Evolutionary conservation across 108 stramenopile species (phyloP), one percentile per base, ranked within the genome.

Genomic region (Cyclotella choctawhatcheeana): DNA sequence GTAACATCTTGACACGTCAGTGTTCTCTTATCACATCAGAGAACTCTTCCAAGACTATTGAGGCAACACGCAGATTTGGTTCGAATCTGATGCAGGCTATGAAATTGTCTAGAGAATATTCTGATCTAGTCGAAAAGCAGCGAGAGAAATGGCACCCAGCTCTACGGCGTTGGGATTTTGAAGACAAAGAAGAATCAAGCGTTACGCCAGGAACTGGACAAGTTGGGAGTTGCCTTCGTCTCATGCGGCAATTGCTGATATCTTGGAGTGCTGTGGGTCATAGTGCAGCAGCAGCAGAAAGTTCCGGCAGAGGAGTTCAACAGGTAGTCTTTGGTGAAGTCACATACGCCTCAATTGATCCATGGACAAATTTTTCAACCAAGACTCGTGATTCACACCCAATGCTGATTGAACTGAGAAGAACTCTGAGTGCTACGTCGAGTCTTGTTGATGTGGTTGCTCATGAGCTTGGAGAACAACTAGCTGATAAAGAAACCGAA

Each of bases 191-290:
- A 48, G 78, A 55, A 12, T 70, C 68, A 25, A 29, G 40, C 27
- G 25, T 58, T 20, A 37, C 44, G 6, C 69, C 43, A 63, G 30
- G 25, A 16, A 52, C 54, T 12, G 67, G 82, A 16, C 26, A 67
- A 64, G 73, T 90, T 32, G 86, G 82, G 29, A 74, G 74, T 70
- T 54, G 88, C 21, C 61, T 92, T 52, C 77, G 89, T 25, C 76
- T 93, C 16, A 77, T 95, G 64, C 88, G 94, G 20, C 90, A 93
- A 56, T 86, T 88, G 31, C 86, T 90, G 40, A 89, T 95, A 52
- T 87, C 94, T 31, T 95, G 94, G 94, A 85, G 91, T 44, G 86
- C 91, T 3, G 60, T 91, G 65, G 94, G 94, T 26, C 91, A 95
- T 56, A 85, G 84, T 58, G 94, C 91, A 44, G 89, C 90, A 26